phyloP scores from a whole-genome alignment of 805 yeast species.

The Spathaspora sp. region DNA sequence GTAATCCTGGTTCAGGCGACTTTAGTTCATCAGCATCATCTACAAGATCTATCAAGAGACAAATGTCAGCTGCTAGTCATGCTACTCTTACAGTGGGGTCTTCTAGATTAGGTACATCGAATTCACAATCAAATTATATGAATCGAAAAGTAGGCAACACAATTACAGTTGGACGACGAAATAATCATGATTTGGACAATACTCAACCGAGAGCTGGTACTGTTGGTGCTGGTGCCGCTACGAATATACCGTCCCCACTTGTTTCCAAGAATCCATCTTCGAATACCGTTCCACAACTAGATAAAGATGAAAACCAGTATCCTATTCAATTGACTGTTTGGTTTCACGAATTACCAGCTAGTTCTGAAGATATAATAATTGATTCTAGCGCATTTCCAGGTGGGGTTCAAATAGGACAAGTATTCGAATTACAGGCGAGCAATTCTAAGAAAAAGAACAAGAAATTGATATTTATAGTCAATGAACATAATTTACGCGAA shows the following conservation, averaged over 20 bases:
- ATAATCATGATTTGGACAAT: constrained; percentile 6
- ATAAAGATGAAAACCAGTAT: constrained; percentile 3
- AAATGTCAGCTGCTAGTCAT: constrained; percentile 19
- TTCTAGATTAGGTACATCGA: background rate
- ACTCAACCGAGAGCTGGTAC: background rate
- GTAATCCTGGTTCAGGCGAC: background rate
- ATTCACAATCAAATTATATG: constrained; percentile 9
- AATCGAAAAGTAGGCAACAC: constrained; percentile 20
- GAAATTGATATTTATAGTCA: constrained; percentile 14
- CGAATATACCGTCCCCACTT: background rate
- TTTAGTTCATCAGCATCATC: background rate
- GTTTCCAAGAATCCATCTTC: background rate
- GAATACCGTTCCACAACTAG: background rate
- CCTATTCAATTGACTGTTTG: constrained; percentile 45
- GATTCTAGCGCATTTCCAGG: constrained; percentile 61
- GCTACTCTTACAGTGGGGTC: constrained; percentile 16
- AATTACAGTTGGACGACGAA: constrained; percentile 17
- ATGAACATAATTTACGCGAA: constrained; percentile 12
- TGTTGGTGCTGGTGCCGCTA: background rate
- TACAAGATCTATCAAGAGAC: constrained; percentile 1
- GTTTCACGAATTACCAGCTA: constrained; percentile 68
- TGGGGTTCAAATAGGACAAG: constrained; percentile 67
- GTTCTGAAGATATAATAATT: constrained; percentile 56
- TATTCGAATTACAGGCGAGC: constrained; percentile 61
- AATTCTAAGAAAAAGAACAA: constrained; percentile 5